Evolutionary conservation across 805 yeast genomes (phyloP).

Genomic region (Candida vaughaniae): DNA sequence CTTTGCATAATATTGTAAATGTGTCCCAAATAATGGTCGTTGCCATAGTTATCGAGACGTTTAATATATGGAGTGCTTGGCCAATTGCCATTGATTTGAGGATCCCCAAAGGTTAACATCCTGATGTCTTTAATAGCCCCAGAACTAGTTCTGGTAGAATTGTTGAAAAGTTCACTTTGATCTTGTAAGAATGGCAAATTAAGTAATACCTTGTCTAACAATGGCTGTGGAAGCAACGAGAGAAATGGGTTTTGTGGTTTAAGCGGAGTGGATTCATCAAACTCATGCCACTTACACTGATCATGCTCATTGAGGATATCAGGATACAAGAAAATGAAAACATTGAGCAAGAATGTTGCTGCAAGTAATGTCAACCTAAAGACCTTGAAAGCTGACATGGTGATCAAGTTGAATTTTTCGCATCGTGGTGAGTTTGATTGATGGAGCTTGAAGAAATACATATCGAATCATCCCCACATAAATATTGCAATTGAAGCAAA

Average conservation of each 20-base stretch:
- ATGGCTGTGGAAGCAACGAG: slow-evolving; percentile 9
- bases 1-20: slow-evolving; percentile 65
- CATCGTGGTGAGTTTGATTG: no score
- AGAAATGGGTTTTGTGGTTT: slow-evolving; percentile 3
- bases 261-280: slow-evolving; percentile 4
- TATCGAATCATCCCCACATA: no score
- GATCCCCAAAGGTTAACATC: slow-evolving; percentile 88
- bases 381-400: slow-evolving; percentile 4
- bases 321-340: slow-evolving; percentile 76
- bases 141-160: slow-evolving; percentile 3
- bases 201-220: slow-evolving; percentile 16
- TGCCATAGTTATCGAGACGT: slow-evolving; percentile 81
- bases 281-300: slow-evolving; percentile 60
- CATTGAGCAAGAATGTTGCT: slow-evolving; percentile 49
- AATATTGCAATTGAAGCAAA: no score
- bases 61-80: slow-evolving; percentile 67
- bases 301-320: slow-evolving; percentile 46
- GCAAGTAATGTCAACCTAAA: slow-evolving; percentile 2
- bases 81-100: slow-evolving; percentile 93
- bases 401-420: neutral
- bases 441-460: no score
- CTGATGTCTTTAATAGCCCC: slow-evolving; percentile 49
- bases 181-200: slow-evolving; percentile 19
- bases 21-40: slow-evolving; percentile 87
- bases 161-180: slow-evolving; percentile 6